Evolutionary conservation across 208 protist genomes (phyloP), one percentile per base, ranked within the genome.

Genomic region (Acanthamoeba divionensis): DNA sequence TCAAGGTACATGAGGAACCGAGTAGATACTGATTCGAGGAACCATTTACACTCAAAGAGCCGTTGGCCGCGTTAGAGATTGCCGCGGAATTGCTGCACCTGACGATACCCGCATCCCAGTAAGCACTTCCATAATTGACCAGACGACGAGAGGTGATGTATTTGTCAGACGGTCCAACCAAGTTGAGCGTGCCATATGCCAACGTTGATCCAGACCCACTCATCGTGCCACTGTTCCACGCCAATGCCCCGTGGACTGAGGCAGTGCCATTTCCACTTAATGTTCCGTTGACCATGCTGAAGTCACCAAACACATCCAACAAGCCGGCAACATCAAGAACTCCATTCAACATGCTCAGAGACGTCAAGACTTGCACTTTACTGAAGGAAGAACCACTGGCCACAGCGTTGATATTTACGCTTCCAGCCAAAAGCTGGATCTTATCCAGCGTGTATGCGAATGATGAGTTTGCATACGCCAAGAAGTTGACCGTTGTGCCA

Each of bases 401-500:
- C 2, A 41, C 5, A 6, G 36, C 36, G 36, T 41, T 41, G 1
- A 41, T 41, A 41, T 41, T 41, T 41, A 41, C 5, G 36, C 36
- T 41, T 41, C 36, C 36, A 6, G 36, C 36, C 36, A 41, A 41
- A 41, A 41, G 36, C 36, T 41, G 36, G 36, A 41, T 41, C 36
- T 41, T 41, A 41, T 41, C 36, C 36, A 41, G 36, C 5, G 36
- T 5, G 36, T 41, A 41, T 41, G 36, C 36, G 5, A 41, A 41
- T 5, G 36, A 41, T 41, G 36, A 41, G 5, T 41, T 41, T 41
- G 36, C 36, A 5, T 41, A 41, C 2, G 36, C 36, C 5, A 65
- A 36, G 52, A 86, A 86, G 15, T 86, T 86, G 50, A 86, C 75
- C 21, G 48, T 66, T 36, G 54, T 57, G 75, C 29, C 29, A 33